Evolutionary conservation across 768 basidiomycete genomes (phyloP).

Genomic region (Lactifluus volemus): DNA sequence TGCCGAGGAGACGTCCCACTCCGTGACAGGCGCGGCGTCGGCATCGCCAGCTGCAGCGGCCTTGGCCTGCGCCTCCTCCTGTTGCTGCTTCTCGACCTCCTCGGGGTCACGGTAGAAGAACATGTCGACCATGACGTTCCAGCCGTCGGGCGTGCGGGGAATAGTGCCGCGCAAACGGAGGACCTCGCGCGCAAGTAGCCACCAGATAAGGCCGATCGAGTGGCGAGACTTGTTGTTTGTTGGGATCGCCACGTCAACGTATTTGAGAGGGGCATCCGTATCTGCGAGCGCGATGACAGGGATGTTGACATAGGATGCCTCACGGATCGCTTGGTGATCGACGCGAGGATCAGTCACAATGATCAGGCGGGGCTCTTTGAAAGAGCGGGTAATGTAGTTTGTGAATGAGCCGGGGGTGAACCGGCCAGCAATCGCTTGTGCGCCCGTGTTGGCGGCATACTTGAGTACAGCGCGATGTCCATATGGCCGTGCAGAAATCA

Average conservation of each 20-base stretch:
- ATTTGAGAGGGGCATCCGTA: constrained; percentile 95
- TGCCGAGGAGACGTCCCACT: constrained; percentile 72
- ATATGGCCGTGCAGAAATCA: constrained; percentile 97
- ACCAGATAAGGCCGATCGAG: constrained; percentile 96
- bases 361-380: constrained; percentile 99
- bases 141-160: constrained; percentile 83
- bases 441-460: constrained; percentile 95
- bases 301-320: constrained; percentile 99
- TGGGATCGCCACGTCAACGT: constrained; percentile 97
- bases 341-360: constrained; percentile 98
- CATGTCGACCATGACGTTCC: constrained; percentile 99
- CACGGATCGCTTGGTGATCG: constrained; percentile 99
- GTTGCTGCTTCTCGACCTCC: constrained; percentile 97
- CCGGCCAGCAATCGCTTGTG: constrained; percentile 96
- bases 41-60: constrained; percentile 48
- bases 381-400: constrained; percentile 99
- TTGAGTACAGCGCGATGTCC: constrained; percentile 99
- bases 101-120: constrained; percentile 99
- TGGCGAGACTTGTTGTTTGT: constrained; percentile 99
- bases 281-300: constrained; percentile 99
- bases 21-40: constrained; percentile 44
- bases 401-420: constrained; percentile 99
- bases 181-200: constrained; percentile 95
- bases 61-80: constrained; percentile 87
- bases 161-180: constrained; percentile 92